Percentiles rank a stretch among this genome's conserved stretches.
Conservation (phyloP, 2,329 filamentous ascomycete species). For the Diplodia corticola region DNA sequence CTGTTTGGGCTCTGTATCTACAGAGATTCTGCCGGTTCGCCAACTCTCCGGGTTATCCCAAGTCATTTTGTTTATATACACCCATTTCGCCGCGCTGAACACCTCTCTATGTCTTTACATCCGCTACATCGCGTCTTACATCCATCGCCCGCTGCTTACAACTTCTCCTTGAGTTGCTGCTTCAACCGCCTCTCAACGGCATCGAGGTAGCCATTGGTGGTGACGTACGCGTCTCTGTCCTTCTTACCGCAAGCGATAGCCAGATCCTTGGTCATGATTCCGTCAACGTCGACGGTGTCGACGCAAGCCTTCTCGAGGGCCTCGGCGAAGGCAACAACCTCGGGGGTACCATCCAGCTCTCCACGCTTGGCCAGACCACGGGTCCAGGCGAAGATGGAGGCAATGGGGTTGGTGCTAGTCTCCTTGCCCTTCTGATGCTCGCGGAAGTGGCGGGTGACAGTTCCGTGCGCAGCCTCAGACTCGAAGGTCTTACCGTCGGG, state of each 20-base stretch:
- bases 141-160: conserved; percentile 48
- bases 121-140: background rate
- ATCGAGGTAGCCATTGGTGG: conserved; percentile 83
- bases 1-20: background rate
- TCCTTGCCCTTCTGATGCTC: conserved; percentile 98
- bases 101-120: background rate
- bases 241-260: conserved; percentile 93
- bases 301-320: conserved; percentile 89
- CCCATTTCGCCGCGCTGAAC: background rate
- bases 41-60: background rate
- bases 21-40: background rate
- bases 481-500: conserved; percentile 97
- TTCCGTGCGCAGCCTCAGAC: conserved; percentile 96
- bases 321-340: conserved; percentile 88
- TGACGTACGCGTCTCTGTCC: conserved; percentile 81
- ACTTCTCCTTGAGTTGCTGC: conserved; percentile 73
- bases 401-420: conserved; percentile 98
- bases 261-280: conserved; percentile 99
- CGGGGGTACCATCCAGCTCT: conserved; percentile 88
- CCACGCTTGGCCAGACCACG: conserved; percentile 91
- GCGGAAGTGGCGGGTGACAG: conserved; percentile 96
- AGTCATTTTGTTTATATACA: background rate
- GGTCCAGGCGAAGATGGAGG: conserved; percentile 99
- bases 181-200: conserved; percentile 91
- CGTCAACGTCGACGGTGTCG: conserved; percentile 89